Base-by-base conservation (phyloP, 164 flowering plant species). In the Tetrastigma voinierianum region DNA sequence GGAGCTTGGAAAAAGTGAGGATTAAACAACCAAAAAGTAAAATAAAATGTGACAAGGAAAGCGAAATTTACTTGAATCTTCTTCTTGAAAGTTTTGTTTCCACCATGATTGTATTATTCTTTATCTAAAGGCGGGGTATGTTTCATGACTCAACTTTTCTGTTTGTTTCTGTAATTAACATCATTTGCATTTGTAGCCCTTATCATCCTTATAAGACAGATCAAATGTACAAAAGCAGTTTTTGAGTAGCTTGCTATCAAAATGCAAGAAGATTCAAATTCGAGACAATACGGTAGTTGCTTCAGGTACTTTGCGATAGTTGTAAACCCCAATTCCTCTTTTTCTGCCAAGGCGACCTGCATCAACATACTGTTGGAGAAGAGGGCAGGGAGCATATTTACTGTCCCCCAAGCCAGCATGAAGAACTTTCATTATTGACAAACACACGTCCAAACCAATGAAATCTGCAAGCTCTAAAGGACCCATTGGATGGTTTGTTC, bases 401-500 rank as follows among this genome's bases (percentile, higher is more conserved):
- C 61, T 72, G 64, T 89, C 97, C n/a, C 95, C 96, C 1, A 92
- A 82, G 43, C 97, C 97, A 59, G 76, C 72, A 61, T 93, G 97
- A 70, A 95, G 97, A 71, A 93, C 96, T 78, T 75, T 89, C 91
- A 89, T 80, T 46, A 92, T 87, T 3, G 96, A 89, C 67, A 95
- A 74, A 74, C 98, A 92, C 43, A 87, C 83, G 77, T 95, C 98
- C 63, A 92, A 72, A 40, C 98, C 98, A 59, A 95, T 95, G 73
- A 92, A 88, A 80, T 95, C 97, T 43, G 99, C 99, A 69, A 95
- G 97, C 77, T 83, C 84, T 46, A 95, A 74, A 52, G 99, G 99
- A 60, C 97, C 97, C 98, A 92, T 92, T n/a, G 95, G 97, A 67
- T 95, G 99, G 73, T 90, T 92, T 49, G 98, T 92, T 16, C 98